phyloP scores from a whole-genome alignment of 306 rosid genomes.

The Corylus avellana region DNA sequence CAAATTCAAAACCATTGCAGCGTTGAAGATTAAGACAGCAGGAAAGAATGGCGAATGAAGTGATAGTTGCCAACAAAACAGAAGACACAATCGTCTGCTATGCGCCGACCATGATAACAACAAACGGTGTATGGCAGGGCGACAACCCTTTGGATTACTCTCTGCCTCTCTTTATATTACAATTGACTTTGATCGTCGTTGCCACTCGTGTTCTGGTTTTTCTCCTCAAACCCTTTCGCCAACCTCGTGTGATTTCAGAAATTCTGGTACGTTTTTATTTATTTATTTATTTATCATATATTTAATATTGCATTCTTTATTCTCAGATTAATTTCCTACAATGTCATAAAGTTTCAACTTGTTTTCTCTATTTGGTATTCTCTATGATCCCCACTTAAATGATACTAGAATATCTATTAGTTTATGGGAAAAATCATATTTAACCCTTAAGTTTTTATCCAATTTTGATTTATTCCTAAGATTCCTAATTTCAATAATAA shows the following conservation, averaged over 20 bases:
- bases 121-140: slow-evolving; percentile 96
- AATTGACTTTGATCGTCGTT: slow-evolving; percentile 64
- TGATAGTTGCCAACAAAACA: not conserved
- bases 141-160: slow-evolving; percentile 93
- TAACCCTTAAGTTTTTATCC: too few species aligned
- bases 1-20: not conserved
- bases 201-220: slow-evolving; percentile 67
- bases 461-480: too few species aligned
- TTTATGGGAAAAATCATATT: too few species aligned
- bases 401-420: too few species aligned
- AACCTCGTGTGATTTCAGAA: slow-evolving; percentile 93
- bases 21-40: not conserved
- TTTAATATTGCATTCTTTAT: not conserved
- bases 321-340: too few species aligned
- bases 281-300: not conserved
- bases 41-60: slow-evolving; percentile 9
- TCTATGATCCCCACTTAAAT: too few species aligned
- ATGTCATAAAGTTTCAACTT: not conserved
- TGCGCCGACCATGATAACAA: slow-evolving; percentile 85
- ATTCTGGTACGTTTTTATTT: slow-evolving; percentile 53
- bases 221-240: slow-evolving; percentile 83
- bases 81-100: slow-evolving; percentile 62
- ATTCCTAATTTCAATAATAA: too few species aligned
- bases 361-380: too few species aligned
- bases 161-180: slow-evolving; percentile 90